Evolutionary conservation across 371 early-diverging fungal genomes (phyloP), one percentile per base, ranked within the genome.

Genomic region (Rhizopus arrhizus): DNA sequence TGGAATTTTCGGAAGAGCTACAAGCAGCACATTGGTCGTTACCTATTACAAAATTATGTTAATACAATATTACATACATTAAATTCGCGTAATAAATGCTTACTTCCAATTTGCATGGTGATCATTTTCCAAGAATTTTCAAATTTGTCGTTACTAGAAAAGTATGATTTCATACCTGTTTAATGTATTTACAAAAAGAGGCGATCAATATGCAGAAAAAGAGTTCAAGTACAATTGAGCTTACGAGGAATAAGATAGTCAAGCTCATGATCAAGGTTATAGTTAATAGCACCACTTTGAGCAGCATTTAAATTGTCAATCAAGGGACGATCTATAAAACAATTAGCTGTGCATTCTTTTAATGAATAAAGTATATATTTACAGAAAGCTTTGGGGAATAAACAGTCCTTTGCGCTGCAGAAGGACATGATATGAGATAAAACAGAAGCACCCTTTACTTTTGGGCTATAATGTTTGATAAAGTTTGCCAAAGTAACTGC

Each of bases 301-400:
- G 75, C 75, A 29, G 64, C 75, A 58, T 75, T 72, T 11, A 72
- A 34, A 13, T 59, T 33, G 47, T 75, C 73, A 29, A 9, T 35
- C 2, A 45, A 5, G 15, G 64, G 65, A 35, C 41, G 33, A 43
- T 69, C 66, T 69, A 34, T 16, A 28, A 12, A 15, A 29, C 3
- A 9, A 9, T 29, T 31, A 49, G 49, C 28, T 28, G n/a, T 32
- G 7, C 2, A 12, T 38, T 1, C 31, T 15, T 22, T 5, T 16
- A 36, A 22, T 46, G 29, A 29, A 36, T 22, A 22, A 10, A 36
- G 12, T 2, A 47, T 22, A n/a, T 12, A 46, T 16, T 48, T 49
- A 32, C 36, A 35, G 7, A 28, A 11, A 33, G 42, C 52, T 22
- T 56, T 56, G 42, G 53, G 5, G 31, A 28, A 6, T 22, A 12